Evolutionary conservation across 1,284 basidiomycete species (phyloP).

Genomic region (Earliella scabrosa): DNA sequence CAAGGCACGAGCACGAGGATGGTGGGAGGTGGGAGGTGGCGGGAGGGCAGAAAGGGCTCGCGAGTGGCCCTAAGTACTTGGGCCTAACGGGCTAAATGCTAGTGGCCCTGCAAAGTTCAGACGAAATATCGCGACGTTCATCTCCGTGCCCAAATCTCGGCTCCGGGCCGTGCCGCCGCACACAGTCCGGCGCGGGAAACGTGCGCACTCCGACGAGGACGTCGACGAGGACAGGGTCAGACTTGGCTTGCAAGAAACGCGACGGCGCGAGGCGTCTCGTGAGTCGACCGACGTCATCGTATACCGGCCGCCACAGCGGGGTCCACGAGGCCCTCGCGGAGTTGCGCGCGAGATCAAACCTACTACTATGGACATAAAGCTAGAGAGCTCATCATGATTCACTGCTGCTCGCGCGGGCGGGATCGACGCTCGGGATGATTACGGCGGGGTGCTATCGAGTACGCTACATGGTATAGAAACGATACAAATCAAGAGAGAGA

Average conservation of each 20-base stretch:
- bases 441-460: not conserved
- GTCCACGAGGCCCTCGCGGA: no score
- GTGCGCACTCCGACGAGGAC: not conserved
- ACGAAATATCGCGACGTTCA: no score
- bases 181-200: not conserved
- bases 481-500: not conserved
- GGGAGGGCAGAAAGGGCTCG: not conserved
- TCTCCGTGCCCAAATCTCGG: not conserved
- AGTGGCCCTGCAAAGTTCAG: no score
- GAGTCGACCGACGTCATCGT: no score
- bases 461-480: constrained; percentile 1
- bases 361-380: no score
- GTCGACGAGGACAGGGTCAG: not conserved
- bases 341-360: no score
- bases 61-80: no score
- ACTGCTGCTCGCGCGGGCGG: no score
- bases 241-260: not conserved
- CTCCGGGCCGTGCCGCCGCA: not conserved
- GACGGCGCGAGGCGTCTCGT: no score
- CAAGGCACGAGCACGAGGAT: not conserved
- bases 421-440: not conserved
- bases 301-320: no score
- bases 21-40: not conserved
- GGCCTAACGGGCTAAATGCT: no score
- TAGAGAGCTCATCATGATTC: no score